phyloP scores from a whole-genome alignment of 163 green algal genomes.

The Volvox carteri region DNA sequence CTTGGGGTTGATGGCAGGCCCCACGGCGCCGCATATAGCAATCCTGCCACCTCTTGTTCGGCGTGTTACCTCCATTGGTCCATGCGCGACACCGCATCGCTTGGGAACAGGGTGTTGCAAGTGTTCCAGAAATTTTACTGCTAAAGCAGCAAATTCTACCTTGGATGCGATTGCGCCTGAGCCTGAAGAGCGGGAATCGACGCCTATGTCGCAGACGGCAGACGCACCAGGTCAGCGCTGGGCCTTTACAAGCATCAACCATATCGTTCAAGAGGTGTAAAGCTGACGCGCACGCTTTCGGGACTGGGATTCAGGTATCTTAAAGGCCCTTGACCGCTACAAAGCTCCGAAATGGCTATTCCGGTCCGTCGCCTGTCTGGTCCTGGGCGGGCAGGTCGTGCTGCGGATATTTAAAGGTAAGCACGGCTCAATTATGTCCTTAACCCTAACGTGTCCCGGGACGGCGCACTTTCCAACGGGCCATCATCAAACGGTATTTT shows the following conservation, averaged over 20 bases:
- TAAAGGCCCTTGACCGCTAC: slow-evolving; percentile 60
- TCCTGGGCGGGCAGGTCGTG: slow-evolving; percentile 90
- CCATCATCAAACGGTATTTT: neutral
- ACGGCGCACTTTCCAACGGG: neutral
- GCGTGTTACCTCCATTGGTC: neutral
- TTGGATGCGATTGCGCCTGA: slow-evolving; percentile 42
- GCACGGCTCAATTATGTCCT: neutral
- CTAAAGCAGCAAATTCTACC: slow-evolving; percentile 33
- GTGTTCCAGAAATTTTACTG: neutral
- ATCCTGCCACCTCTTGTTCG: neutral
- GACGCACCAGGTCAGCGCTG: slow-evolving; percentile 15
- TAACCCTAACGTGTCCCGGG: neutral
- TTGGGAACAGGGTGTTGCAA: neutral
- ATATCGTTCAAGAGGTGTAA: neutral
- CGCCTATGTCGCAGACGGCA: neutral
- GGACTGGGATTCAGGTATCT: slow-evolving; percentile 43
- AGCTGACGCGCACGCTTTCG: neutral
- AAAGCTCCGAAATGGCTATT: slow-evolving; percentile 89
- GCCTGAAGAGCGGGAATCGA: slow-evolving; percentile 40
- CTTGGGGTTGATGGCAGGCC: neutral
- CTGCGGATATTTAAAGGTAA: slow-evolving; percentile 86
- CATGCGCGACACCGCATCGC: neutral
- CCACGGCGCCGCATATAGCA: neutral
- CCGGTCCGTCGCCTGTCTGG: slow-evolving; percentile 82
- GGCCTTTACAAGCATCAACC: neutral